These are phyloP conservation scores for Jamesozyma lodderae DNA, from an alignment of 805 yeast genomes.

Conservation along the genomic window DNA sequence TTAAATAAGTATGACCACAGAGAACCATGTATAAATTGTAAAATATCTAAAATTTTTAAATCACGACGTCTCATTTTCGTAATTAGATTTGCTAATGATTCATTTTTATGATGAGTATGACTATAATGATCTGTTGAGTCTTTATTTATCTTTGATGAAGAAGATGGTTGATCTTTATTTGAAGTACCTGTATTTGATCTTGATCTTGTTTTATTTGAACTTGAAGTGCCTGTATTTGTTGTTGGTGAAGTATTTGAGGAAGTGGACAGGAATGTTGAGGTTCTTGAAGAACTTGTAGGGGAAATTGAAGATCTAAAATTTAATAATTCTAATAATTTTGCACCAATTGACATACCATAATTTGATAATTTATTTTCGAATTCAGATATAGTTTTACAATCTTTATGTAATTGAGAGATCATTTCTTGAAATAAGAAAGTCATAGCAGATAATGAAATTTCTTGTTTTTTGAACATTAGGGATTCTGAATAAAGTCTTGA, in stretches of 20 bases:
- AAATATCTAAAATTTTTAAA: constrained; percentile 52
- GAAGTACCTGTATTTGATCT: constrained; percentile 4
- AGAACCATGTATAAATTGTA: constrained; percentile 63
- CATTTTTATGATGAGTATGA: constrained; percentile 6
- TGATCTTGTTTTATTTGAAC: background rate
- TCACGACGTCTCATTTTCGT: constrained; percentile 40
- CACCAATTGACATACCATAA: constrained; percentile 73
- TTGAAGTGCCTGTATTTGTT: background rate
- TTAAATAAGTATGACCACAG: constrained; percentile 74
- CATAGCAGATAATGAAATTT: constrained; percentile 59
- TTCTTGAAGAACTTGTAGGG: constrained; percentile 12
- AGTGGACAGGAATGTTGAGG: constrained; percentile 13
- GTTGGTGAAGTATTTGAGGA: constrained; percentile 1
- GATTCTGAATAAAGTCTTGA: constrained; percentile 20
- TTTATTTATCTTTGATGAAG: background rate
- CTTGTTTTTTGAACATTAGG: constrained; percentile 26
- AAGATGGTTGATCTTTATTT: background rate
- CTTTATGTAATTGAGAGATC: constrained; percentile 50
- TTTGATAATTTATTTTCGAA: constrained; percentile 52
- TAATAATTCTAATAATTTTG: constrained; percentile 53
- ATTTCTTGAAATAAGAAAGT: constrained; percentile 66
- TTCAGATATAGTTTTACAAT: constrained; percentile 57
- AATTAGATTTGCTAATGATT: constrained; percentile 18
- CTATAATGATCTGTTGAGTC: constrained; percentile 1
- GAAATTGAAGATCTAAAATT: constrained; percentile 27